Evolutionary conservation across 176 grass and related monocot species (phyloP), one percentile per base, ranked within the genome.

Genomic region (Tillandsia fasciculata): DNA sequence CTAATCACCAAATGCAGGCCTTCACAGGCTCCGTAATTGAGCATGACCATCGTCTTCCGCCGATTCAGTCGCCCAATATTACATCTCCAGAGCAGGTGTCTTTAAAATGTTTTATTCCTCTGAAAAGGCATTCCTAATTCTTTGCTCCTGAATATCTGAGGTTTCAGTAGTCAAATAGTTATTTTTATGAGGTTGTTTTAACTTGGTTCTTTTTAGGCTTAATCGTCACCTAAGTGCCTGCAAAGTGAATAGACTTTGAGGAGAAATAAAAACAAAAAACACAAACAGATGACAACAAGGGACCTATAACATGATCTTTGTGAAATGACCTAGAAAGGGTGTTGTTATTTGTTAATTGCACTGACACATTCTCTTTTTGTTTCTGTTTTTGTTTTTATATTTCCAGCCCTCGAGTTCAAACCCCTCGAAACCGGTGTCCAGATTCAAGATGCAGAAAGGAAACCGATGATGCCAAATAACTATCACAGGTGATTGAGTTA

Each of bases 401-500:
- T 81, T 71, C 49, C 71, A 96, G 89, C 76, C 84, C 77, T 53
- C 63, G 48, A 85, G 69, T 73, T 88, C 70, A 68, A 77, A 76
- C 81, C 71, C 82, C 56, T 86, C 89, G 70, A 87, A 78, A 68
- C 94, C 87, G 23, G 71, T 99, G 56, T 93, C 94, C 58, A 90
- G 94, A 83, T 99, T 99, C 83, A 93, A 93, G 87, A 82, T 90
- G 83, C 87, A 87, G 72, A 87, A 85, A 80, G 80, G 82, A 70
- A 74, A 49, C 20, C 84, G 74, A 2, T 97, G 77, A 91, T 71
- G 3, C 26, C 12, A 52, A 13, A 54, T 22, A 56, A 47, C 2
- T 5, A n/a, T 33, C 12, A 12, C n/a, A 47, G 12, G 48, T 49
- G 48, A 49, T 68, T 9, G 14, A 3, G 22, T 64, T 11, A 61